These are phyloP conservation scores for Acacia concinna DNA, from an alignment of 331 rosid genomes.

Conservation along the genomic window DNA sequence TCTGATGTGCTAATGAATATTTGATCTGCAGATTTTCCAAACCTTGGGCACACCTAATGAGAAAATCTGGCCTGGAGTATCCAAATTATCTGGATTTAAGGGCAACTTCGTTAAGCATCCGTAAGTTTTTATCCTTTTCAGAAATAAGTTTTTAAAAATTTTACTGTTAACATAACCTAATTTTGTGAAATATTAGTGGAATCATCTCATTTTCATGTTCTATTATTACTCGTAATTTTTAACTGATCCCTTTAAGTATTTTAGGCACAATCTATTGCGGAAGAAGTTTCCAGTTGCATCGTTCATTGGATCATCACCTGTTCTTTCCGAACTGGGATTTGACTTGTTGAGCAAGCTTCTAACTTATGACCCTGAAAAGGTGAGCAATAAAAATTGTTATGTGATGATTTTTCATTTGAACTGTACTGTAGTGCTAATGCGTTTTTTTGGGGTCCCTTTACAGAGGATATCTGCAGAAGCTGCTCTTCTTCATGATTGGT, in stretches of 20 bases:
- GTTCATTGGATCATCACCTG: slow-evolving; percentile 72
- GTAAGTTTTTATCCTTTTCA: slow-evolving; percentile 39
- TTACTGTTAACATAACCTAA: not conserved
- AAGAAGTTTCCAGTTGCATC: slow-evolving; percentile 82
- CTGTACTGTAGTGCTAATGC: not conserved
- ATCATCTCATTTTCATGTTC: not conserved
- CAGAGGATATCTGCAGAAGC: slow-evolving; percentile 83
- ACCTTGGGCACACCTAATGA: slow-evolving; percentile 88
- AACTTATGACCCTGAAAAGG: slow-evolving; percentile 71
- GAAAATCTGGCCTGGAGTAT: slow-evolving; percentile 76
- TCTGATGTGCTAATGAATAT: not conserved
- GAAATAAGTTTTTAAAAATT: not conserved
- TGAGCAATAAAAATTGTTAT: slow-evolving; percentile 22
- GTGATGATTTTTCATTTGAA: not conserved
- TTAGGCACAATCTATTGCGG: slow-evolving; percentile 67
- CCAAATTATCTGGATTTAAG: slow-evolving; percentile 68
- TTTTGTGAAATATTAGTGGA: not conserved
- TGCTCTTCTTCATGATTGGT: slow-evolving; percentile 90
- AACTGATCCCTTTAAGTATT: slow-evolving; percentile 25
- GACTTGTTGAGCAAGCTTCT: slow-evolving; percentile 82
- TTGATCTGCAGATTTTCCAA: slow-evolving; percentile 63
- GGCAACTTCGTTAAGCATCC: slow-evolving; percentile 67
- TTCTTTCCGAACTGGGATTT: slow-evolving; percentile 75
- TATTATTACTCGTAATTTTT: not conserved
- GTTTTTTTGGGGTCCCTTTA: not conserved